These are phyloP conservation scores for Pythium coloratum DNA, from an alignment of 352 stramenopile species.

Conservation along the genomic window DNA sequence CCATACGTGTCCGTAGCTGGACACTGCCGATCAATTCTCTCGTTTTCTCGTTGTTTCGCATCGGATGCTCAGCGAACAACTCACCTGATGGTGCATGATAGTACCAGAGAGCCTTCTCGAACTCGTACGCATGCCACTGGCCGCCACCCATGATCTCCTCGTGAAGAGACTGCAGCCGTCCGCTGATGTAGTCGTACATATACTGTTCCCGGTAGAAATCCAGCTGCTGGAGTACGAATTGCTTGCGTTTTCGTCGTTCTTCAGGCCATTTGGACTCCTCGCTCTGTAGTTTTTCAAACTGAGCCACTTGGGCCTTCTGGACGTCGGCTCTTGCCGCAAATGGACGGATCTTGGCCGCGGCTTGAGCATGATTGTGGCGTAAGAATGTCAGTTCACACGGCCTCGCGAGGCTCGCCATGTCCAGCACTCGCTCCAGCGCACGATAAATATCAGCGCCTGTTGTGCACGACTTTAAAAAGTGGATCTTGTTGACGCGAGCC, in stretches of 20 bases:
- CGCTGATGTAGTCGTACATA: constrained; percentile 43
- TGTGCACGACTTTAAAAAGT: constrained; percentile 29
- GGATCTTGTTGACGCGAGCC: constrained; percentile 49
- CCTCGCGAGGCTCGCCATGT: constrained; percentile 35
- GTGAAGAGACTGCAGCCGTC: constrained; percentile 43
- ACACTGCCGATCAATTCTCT: constrained; percentile 42
- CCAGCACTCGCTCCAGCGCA: constrained; percentile 32
- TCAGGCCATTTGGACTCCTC: constrained; percentile 36
- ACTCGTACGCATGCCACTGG: constrained; percentile 68
- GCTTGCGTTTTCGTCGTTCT: constrained; percentile 47
- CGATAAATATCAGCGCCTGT: constrained; percentile 36
- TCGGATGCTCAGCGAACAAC: constrained; percentile 57
- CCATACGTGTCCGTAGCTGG: constrained; percentile 41
- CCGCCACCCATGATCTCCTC: constrained; percentile 46
- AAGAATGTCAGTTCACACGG: constrained; percentile 54
- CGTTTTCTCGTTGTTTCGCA: constrained; percentile 46
- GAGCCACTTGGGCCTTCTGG: constrained; percentile 47
- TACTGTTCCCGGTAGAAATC: constrained; percentile 60
- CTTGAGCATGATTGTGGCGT: constrained; percentile 55
- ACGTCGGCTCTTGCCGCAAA: constrained; percentile 59
- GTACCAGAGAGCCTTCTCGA: constrained; percentile 61
- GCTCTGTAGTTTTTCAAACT: constrained; percentile 38
- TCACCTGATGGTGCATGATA: constrained; percentile 39
- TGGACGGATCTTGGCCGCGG: constrained; percentile 50
- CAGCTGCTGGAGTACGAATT: constrained; percentile 62